Evolutionary conservation across 306 rosid genomes (phyloP).

Genomic region (Prunus fruticosa): DNA sequence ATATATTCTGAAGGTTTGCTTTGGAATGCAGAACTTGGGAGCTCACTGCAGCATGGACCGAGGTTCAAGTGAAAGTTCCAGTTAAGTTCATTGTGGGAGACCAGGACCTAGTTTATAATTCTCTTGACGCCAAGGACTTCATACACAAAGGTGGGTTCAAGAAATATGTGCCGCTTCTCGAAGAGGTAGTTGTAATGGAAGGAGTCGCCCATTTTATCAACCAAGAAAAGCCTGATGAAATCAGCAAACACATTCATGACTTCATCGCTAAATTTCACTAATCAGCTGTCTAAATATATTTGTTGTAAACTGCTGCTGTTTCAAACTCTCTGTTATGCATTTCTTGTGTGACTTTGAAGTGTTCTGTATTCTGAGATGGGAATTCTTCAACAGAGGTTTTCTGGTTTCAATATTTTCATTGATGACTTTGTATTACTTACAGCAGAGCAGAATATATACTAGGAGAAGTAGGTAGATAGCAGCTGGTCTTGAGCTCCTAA

Average conservation of each 20-base stretch:
- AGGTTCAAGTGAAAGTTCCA: slow-evolving; percentile 54
- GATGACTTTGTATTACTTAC: too few species aligned
- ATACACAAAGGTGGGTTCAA: slow-evolving; percentile 67
- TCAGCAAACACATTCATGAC: slow-evolving; percentile 52
- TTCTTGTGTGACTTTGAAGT: not conserved
- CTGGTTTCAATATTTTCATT: too few species aligned
- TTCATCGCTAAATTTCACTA: slow-evolving; percentile 41
- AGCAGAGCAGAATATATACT: too few species aligned
- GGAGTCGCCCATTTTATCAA: slow-evolving; percentile 63
- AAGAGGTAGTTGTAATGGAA: slow-evolving; percentile 58
- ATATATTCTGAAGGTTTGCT: not conserved
- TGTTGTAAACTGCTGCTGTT: not conserved
- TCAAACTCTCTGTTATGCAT: not conserved
- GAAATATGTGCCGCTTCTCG: slow-evolving; percentile 52
- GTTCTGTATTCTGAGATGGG: too few species aligned
- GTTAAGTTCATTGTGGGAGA: slow-evolving; percentile 77
- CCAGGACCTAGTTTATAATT: slow-evolving; percentile 53
- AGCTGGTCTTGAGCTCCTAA: too few species aligned
- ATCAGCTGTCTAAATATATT: not conserved
- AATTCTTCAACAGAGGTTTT: too few species aligned
- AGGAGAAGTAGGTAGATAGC: too few species aligned
- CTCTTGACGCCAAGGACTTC: slow-evolving; percentile 50
- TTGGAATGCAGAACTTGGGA: slow-evolving; percentile 64
- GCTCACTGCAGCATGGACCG: slow-evolving; percentile 65
- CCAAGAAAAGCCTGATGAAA: slow-evolving; percentile 57